Evolutionary conservation across 371 early-diverging fungal genomes (phyloP), one percentile per base, ranked within the genome.

Genomic region (Rhizomucor pusillus): DNA sequence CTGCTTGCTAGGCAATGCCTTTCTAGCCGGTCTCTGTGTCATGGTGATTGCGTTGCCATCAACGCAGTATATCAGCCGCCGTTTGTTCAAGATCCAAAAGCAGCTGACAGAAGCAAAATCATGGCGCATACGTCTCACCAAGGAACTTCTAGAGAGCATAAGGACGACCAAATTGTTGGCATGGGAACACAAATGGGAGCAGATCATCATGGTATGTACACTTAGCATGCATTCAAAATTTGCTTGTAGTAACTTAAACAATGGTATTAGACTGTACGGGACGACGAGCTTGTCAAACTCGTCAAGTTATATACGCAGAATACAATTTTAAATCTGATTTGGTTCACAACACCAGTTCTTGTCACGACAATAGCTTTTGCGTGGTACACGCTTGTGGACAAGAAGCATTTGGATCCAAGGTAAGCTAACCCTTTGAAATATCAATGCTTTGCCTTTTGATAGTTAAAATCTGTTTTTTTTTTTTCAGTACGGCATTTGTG

Each of bases 151-250:
- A 56, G 77, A 85, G 53, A 90, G 85, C 16, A 89, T 90, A 40
- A 79, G 80, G 20, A 78, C 87, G 5, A 81, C 89, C 47, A 90
- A 90, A 62, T 76, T 87, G 53, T 82, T 90, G 59, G 90, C 89
- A 6, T 89, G 90, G 80, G 88, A 90, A 61, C 63, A 80, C 43
- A 76, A 82, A 57, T 90, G 90, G 75, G 79, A 84, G 45, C 67
- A 77, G 49, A 73, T 76, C 9, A 67, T 85, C 18, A 55, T 69
- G 37, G 78, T 69, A 71, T 67, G 40, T 40, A 14, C 52, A 44
- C 5, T 24, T 20, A 43, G 9, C 14, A 37, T 14, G 9, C 11
- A 37, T 9, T 9, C 37, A 37, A 37, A 9, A n/a, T 51, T 22
- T n/a, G 41, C 16, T 10, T 40, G 25, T 16, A 40, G 33, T 40